Evolutionary conservation across 2,329 filamentous ascomycete genomes (phyloP), one percentile per base, ranked within the genome.

Genomic region (Colletotrichum scovillei): DNA sequence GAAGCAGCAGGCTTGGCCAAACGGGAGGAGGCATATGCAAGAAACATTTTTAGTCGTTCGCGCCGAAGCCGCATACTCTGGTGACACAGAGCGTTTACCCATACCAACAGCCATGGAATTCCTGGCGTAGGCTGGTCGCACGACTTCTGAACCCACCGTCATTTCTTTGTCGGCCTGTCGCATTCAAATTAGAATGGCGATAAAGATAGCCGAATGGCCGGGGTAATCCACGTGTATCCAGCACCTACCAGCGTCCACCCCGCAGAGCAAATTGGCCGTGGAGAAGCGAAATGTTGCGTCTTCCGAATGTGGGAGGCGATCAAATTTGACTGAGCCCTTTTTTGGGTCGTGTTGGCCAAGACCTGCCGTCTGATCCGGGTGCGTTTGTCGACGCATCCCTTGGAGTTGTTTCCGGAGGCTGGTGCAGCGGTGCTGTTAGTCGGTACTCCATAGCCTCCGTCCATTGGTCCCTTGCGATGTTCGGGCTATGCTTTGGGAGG

Each of bases 321-420:
- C 71, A 57, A 58, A 46, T 65, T 46, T 16, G 30, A 26, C 30
- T 64, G n/a, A 32, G 28, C 22, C 7, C 14, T 24, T 64, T 63
- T 52, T 53, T 35, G 60, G 70, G 32, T 30, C 46, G 35, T 65
- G 71, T 70, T 70, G 62, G 67, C 71, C 70, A 73, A 70, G 67
- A 65, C 60, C 71, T 73, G 71, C 71, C 71, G 71, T 73, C 67
- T 56, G 71, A 73, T 73, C 71, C 71, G 71, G 35, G 35, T 30
- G 53, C 22, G 30, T 72, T 57, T 65, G 32, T 11, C 24, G 32
- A 32, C n/a, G 22, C 26, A 46, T 28, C 64, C 64, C 42, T 67
- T 26, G 19, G 24, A 56, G 49, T 30, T n/a, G 66, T 68, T 63
- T 56, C 30, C 32, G 59, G 67, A 55, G 55, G 53, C 32, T 72